A percentile compares a stretch with the other conserved stretches of the same genome.
Conservation (phyloP, 2,329 filamentous ascomycete genomes). For the Pyrenophora teres region DNA sequence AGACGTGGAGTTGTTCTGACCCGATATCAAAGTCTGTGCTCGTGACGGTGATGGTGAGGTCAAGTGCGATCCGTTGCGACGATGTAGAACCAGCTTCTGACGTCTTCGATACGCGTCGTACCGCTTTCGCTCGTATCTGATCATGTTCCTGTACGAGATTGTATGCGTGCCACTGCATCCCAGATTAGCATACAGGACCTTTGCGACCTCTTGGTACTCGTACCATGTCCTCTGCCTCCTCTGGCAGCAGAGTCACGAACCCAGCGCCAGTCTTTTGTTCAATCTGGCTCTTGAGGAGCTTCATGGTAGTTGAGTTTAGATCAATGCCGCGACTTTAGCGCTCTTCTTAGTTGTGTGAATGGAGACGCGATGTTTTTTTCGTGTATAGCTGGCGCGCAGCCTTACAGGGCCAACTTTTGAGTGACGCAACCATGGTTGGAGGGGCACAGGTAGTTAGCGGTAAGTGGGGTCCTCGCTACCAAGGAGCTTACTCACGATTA, state of each 20-base stretch:
- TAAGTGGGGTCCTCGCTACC: background rate
- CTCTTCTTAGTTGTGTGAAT: background rate
- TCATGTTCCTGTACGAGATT: constrained; percentile 72
- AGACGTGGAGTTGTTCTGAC: constrained; percentile 70
- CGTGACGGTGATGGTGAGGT: constrained; percentile 68
- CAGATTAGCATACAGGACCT: background rate
- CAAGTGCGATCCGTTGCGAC: constrained; percentile 67
- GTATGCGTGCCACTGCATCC: constrained; percentile 70
- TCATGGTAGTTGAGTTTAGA: constrained; percentile 54
- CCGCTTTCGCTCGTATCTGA: constrained; percentile 66
- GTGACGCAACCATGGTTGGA: constrained; percentile 21
- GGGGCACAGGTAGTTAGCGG: constrained; percentile 4
- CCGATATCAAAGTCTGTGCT: constrained; percentile 72
- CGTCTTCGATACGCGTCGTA: constrained; percentile 68
- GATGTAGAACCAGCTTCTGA: constrained; percentile 64
- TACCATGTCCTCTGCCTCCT: constrained; percentile 78
- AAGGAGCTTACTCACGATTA: background rate
- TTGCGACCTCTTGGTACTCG: background rate
- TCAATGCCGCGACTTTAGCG: background rate
- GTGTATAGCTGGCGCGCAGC: background rate
- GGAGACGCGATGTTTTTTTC: background rate
- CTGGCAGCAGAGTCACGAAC: constrained; percentile 67
- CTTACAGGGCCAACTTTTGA: background rate
- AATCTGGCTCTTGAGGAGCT: constrained; percentile 69
- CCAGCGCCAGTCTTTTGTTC: constrained; percentile 68